A percentile compares a stretch with the other conserved stretches of the same genome.
These are phyloP conservation scores for Colletotrichum eleusines DNA, from an alignment of 2,329 filamentous ascomycete genomes.

Conservation along the genomic window DNA sequence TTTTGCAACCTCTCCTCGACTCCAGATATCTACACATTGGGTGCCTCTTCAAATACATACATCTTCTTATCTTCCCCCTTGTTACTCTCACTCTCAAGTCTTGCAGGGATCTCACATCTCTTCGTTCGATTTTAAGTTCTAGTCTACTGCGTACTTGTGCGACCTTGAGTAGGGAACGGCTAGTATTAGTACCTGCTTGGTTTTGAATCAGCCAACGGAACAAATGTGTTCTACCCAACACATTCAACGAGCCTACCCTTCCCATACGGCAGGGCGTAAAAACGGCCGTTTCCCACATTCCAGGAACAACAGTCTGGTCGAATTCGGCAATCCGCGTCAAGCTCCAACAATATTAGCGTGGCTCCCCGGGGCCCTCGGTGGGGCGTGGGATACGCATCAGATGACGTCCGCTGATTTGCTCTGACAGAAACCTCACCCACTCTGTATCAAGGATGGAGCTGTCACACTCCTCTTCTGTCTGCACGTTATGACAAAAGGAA, in stretches of 20 bases:
- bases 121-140: not conserved
- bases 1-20: conserved; percentile 4
- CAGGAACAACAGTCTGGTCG: conserved; percentile 32
- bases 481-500: conserved; percentile 43
- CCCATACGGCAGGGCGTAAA: conserved; percentile 8
- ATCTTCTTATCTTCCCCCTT: not conserved
- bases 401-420: conserved; percentile 42
- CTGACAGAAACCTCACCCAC: conserved; percentile 38
- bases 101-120: conserved; percentile 7
- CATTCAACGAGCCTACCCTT: conserved; percentile 7
- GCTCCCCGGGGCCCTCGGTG: conserved; percentile 26
- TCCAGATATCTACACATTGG: not conserved
- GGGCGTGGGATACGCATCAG: conserved; percentile 39
- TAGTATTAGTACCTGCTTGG: too few species aligned
- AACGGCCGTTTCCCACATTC: conserved; percentile 38
- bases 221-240: conserved; percentile 8
- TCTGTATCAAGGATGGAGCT: conserved; percentile 41
- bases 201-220: conserved; percentile 1
- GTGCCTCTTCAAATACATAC: not conserved
- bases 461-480: conserved; percentile 40
- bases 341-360: conserved; percentile 35
- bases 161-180: too few species aligned
- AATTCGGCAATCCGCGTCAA: conserved; percentile 42
- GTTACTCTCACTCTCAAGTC: not conserved
- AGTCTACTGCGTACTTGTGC: too few species aligned